Evolutionary conservation across 2,329 filamentous ascomycete species (phyloP).

Genomic region (Alternaria infectoria): DNA sequence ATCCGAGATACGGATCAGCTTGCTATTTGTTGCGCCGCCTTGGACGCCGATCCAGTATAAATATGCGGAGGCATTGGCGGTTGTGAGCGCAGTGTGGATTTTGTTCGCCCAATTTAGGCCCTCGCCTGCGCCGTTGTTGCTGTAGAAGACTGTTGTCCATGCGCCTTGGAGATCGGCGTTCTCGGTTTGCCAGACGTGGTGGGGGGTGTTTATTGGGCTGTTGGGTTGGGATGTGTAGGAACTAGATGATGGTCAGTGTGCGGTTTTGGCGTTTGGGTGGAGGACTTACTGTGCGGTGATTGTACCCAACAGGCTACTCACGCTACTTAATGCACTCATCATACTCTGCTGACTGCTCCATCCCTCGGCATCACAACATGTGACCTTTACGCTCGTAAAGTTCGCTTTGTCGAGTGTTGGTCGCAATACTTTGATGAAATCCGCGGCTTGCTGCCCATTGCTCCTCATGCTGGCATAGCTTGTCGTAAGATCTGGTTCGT

Average conservation of each 20-base stretch:
- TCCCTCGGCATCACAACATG: slow-evolving; percentile 55
- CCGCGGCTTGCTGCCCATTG: slow-evolving; percentile 55
- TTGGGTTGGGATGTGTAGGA: slow-evolving; percentile 28
- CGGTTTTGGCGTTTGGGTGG: not conserved
- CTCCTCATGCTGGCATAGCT: slow-evolving; percentile 52
- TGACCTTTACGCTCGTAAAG: slow-evolving; percentile 46
- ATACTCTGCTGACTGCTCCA: slow-evolving; percentile 46
- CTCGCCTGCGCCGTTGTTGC: slow-evolving; percentile 56
- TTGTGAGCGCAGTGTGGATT: slow-evolving; percentile 58
- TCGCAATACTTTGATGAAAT: slow-evolving; percentile 58
- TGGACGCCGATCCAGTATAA: slow-evolving; percentile 62
- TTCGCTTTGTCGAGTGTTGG: slow-evolving; percentile 48
- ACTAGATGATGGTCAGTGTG: slow-evolving; percentile 2
- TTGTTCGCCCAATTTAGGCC: slow-evolving; percentile 63
- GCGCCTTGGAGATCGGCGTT: slow-evolving; percentile 54
- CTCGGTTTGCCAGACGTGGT: slow-evolving; percentile 62
- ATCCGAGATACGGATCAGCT: slow-evolving; percentile 43
- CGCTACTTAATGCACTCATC: slow-evolving; percentile 22
- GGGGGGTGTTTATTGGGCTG: slow-evolving; percentile 41
- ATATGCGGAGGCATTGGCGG: slow-evolving; percentile 58
- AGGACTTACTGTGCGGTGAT: slow-evolving; percentile 34
- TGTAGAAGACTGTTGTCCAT: slow-evolving; percentile 54
- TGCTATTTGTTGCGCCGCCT: slow-evolving; percentile 47
- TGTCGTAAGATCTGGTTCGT: slow-evolving; percentile 52
- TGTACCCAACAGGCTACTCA: slow-evolving; percentile 25